Percentiles rank a stretch among this genome's conserved stretches.
These are phyloP conservation scores for Globisporangium acanthophoron DNA, from an alignment of 352 stramenopile species.

Conservation along the genomic window DNA sequence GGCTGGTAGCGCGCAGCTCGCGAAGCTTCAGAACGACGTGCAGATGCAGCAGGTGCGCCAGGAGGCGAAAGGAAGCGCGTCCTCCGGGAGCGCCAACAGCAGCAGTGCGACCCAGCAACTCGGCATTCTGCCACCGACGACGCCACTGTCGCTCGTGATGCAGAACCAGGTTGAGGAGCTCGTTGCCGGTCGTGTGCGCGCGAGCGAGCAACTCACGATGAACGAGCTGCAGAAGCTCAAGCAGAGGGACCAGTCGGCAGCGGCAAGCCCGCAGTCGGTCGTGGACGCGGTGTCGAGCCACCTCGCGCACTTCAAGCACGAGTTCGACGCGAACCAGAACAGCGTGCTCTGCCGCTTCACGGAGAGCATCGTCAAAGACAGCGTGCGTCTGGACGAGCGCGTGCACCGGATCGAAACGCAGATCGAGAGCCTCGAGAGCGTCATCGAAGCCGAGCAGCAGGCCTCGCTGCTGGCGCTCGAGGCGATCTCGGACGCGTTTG, in stretches of 20 bases:
- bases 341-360: conserved; percentile 40
- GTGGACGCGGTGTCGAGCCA: conserved; percentile 54
- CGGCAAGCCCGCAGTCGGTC: conserved; percentile 26
- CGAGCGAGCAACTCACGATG: conserved; percentile 24
- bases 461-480: conserved; percentile 60
- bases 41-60: conserved; percentile 26
- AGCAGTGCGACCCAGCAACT: conserved; percentile 4
- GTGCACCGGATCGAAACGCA: conserved; percentile 48
- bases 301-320: conserved; percentile 55
- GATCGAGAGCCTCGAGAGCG: conserved; percentile 37
- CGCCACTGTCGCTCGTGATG: conserved; percentile 33
- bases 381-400: conserved; percentile 41
- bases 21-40: conserved; percentile 11
- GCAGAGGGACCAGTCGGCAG: conserved; percentile 10
- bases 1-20: conserved; percentile 14
- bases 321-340: conserved; percentile 49
- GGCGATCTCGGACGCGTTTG: conserved; percentile 64
- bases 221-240: conserved; percentile 28
- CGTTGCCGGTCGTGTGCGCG: conserved; percentile 24
- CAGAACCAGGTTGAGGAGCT: conserved; percentile 48
- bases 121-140: conserved; percentile 15
- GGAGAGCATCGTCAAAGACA: conserved; percentile 46
- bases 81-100: background rate
- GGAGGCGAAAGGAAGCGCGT: conserved; percentile 12
- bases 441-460: conserved; percentile 70